These are phyloP conservation scores for Wickerhamiella qilinensis DNA, from an alignment of 805 yeast species.

Conservation along the genomic window DNA sequence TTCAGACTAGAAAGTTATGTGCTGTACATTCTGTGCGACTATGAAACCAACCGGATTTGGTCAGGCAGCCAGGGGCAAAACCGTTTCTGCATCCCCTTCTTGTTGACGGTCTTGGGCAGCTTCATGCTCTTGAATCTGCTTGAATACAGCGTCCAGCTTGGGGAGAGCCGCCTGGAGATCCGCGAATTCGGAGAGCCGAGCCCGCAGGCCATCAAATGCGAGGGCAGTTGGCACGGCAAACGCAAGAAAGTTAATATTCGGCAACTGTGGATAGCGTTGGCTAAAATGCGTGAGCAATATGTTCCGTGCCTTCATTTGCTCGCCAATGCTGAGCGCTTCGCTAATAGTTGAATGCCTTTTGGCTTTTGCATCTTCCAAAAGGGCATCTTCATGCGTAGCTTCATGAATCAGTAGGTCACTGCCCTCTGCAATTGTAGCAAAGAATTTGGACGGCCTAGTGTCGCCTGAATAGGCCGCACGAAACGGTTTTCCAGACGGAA, in stretches of 20 bases:
- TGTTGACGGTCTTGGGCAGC: background rate
- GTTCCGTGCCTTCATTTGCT: slow-evolving; percentile 54
- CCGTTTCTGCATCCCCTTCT: no score
- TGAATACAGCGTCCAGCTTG: slow-evolving; percentile 1
- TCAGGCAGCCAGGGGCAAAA: no score
- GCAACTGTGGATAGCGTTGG: slow-evolving; percentile 62
- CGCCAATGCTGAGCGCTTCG: slow-evolving; percentile 64
- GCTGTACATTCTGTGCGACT: no score
- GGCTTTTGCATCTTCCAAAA: slow-evolving; percentile 57
- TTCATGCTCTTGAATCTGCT: background rate
- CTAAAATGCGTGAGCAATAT: slow-evolving; percentile 81
- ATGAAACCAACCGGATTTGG: no score
- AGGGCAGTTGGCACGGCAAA: slow-evolving; percentile 22
- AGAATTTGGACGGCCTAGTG: slow-evolving; percentile 62
- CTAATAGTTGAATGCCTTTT: slow-evolving; percentile 80
- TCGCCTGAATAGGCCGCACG: slow-evolving; percentile 87
- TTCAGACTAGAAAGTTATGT: no score
- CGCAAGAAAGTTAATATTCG: slow-evolving; percentile 15
- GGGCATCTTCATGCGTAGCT: slow-evolving; percentile 73
- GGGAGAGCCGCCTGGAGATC: background rate
- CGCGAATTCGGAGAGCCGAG: slow-evolving; percentile 24
- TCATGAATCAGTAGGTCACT: slow-evolving; percentile 80
- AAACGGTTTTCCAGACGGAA: slow-evolving; percentile 24
- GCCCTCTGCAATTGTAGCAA: slow-evolving; percentile 46
- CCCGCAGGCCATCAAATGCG: slow-evolving; percentile 54